These are phyloP conservation scores for Blepharisma stoltei DNA, from an alignment of 73 alveolate genomes.

Conservation along the genomic window DNA sequence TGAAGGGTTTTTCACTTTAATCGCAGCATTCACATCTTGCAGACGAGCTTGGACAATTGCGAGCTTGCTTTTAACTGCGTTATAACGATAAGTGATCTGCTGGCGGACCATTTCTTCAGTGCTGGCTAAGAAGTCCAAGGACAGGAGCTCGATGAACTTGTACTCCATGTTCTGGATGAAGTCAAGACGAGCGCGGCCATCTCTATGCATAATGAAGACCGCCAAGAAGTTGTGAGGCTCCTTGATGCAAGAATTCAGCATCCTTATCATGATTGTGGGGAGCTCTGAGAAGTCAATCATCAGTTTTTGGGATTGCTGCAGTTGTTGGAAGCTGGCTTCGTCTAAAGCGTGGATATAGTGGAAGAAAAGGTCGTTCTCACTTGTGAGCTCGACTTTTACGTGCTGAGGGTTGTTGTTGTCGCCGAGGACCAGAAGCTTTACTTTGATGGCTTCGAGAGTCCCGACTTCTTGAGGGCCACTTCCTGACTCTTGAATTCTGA, in stretches of 20 bases:
- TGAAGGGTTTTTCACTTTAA: slow-evolving; percentile 85
- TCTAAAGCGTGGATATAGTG: slow-evolving; percentile 72
- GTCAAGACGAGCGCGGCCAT: slow-evolving; percentile 87
- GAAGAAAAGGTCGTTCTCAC: slow-evolving; percentile 93
- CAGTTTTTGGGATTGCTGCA: slow-evolving; percentile 71
- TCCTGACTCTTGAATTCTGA: slow-evolving; percentile 73
- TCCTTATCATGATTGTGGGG: slow-evolving; percentile 71
- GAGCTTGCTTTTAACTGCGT: slow-evolving; percentile 70
- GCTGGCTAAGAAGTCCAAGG: slow-evolving; percentile 67
- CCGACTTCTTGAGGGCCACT: slow-evolving; percentile 79
- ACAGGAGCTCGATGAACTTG: slow-evolving; percentile 87
- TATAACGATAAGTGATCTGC: slow-evolving; percentile 82
- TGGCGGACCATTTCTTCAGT: slow-evolving; percentile 86
- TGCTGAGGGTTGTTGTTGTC: slow-evolving; percentile 54
- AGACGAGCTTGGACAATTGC: slow-evolving; percentile 84
- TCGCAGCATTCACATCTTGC: slow-evolving; percentile 69
- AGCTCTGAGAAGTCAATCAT: slow-evolving; percentile 85
- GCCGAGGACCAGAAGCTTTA: slow-evolving; percentile 65
- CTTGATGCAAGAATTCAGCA: slow-evolving; percentile 90
- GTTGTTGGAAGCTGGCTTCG: slow-evolving; percentile 23
- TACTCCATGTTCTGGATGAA: slow-evolving; percentile 86
- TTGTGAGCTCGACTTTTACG: slow-evolving; percentile 78
- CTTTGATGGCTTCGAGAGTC: slow-evolving; percentile 81
- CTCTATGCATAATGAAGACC: slow-evolving; percentile 85
- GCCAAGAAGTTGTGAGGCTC: slow-evolving; percentile 82